Evolutionary conservation across 2,329 filamentous ascomycete species (phyloP).

Genomic region (Pseudofabraea citricarpa): DNA sequence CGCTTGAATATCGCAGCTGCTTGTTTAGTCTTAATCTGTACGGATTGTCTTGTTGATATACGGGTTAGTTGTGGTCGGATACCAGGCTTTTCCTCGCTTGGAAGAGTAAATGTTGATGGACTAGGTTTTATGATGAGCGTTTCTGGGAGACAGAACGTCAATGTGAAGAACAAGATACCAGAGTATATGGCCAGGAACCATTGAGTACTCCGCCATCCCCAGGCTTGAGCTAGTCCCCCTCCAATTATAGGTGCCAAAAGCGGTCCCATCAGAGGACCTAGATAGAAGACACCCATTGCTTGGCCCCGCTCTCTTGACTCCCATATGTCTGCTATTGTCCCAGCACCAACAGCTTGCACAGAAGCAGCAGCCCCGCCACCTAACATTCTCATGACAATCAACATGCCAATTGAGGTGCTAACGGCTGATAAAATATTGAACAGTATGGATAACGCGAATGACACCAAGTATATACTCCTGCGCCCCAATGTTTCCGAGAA

Average conservation of each 20-base stretch:
- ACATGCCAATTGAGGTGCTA: conserved; percentile 66
- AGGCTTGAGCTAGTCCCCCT: conserved; percentile 61
- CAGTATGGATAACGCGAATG: conserved; percentile 66
- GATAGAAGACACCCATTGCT: conserved; percentile 81
- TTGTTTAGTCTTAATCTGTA: conserved; percentile 50
- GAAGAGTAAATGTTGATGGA: conserved; percentile 1
- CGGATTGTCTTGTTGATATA: conserved; percentile 57
- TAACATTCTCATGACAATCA: conserved; percentile 71
- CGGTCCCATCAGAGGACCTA: conserved; percentile 72
- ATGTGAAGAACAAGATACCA: conserved; percentile 46
- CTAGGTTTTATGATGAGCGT: conserved; percentile 41
- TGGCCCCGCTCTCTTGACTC: conserved; percentile 64
- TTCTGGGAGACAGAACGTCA: conserved; percentile 61
- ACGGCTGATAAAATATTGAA: conserved; percentile 68
- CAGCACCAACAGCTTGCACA: conserved; percentile 78
- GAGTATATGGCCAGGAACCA: conserved; percentile 75
- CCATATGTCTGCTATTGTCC: conserved; percentile 80
- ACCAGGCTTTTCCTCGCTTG: conserved; percentile 7
- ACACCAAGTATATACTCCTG: conserved; percentile 72
- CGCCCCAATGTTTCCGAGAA: conserved; percentile 72
- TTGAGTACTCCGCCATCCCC: conserved; percentile 72
- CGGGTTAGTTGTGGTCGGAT: conserved; percentile 33
- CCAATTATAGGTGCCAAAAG: conserved; percentile 73
- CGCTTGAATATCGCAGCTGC: conserved; percentile 50
- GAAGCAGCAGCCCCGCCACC: conserved; percentile 73